Percentiles rank a stretch among this genome's conserved stretches.
Evolutionary conservation across 495 filamentous ascomycete species (phyloP).

Genomic region (Xylaria curta): DNA sequence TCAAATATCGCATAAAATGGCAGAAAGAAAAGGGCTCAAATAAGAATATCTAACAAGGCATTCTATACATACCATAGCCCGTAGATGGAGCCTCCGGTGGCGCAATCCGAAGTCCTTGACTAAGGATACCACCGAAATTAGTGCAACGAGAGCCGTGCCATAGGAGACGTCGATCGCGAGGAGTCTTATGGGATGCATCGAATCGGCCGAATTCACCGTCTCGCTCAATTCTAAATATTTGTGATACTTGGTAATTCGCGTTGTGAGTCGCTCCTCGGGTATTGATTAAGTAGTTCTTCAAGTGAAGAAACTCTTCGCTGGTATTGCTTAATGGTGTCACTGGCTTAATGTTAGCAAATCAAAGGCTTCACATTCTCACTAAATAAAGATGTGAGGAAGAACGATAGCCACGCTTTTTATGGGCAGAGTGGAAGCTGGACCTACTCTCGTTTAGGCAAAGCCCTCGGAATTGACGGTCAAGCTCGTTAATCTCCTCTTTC

Average conservation of each 20-base stretch:
- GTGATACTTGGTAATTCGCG: constrained; percentile 64
- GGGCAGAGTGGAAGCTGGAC: neutral
- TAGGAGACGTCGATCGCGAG: constrained; percentile 69
- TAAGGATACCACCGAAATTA: constrained; percentile 84
- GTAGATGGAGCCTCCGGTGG: constrained; percentile 80
- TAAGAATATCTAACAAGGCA: neutral
- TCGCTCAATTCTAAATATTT: constrained; percentile 84
- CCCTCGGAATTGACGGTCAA: constrained; percentile 74
- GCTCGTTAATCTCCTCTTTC: constrained; percentile 58
- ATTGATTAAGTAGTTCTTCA: constrained; percentile 69
- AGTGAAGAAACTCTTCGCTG: constrained; percentile 66
- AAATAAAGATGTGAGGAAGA: neutral
- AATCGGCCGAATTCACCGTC: constrained; percentile 76
- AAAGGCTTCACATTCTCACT: neutral
- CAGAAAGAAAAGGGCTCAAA: neutral
- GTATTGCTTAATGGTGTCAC: constrained; percentile 67
- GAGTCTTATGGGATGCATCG: constrained; percentile 54
- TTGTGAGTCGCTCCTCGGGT: constrained; percentile 68
- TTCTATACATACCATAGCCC: constrained; percentile 65
- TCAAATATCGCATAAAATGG: constrained; percentile 1
- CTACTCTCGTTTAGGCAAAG: constrained; percentile 71
- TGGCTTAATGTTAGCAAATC: constrained; percentile 2
- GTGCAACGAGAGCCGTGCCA: constrained; percentile 85
- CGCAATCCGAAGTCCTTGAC: constrained; percentile 84
- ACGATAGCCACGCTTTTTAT: neutral